These are phyloP conservation scores for Blastobotrys petasosporus DNA, from an alignment of 1,139 yeast genomes.

Conservation along the genomic window DNA sequence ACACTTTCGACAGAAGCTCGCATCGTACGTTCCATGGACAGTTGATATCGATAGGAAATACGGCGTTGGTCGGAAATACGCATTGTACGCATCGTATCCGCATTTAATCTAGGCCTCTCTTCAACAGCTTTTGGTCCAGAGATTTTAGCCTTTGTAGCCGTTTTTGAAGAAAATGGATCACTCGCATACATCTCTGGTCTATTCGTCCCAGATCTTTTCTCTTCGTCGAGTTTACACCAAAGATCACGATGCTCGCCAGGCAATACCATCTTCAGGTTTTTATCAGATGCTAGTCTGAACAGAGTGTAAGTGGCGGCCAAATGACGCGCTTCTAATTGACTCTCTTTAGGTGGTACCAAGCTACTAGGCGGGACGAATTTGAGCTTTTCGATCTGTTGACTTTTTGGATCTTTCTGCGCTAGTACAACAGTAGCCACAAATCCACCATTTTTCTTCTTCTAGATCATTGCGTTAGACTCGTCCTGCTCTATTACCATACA, in stretches of 20 bases:
- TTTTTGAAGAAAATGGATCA: slow-evolving; percentile 63
- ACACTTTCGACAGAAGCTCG: slow-evolving; percentile 29
- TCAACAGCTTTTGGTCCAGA: slow-evolving; percentile 20
- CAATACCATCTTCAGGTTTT: slow-evolving; percentile 78
- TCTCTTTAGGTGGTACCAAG: slow-evolving; percentile 56
- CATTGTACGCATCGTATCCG: slow-evolving; percentile 26
- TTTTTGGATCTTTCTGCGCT: slow-evolving; percentile 74
- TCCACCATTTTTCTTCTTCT: slow-evolving; percentile 45
- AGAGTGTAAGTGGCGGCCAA: slow-evolving; percentile 83
- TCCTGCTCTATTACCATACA: slow-evolving; percentile 32
- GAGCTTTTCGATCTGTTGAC: slow-evolving; percentile 57
- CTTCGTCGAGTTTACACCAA: slow-evolving; percentile 68
- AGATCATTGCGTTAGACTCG: slow-evolving; percentile 1
- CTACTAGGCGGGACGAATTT: slow-evolving; percentile 55
- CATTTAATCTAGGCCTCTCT: slow-evolving; percentile 5
- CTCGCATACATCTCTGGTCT: slow-evolving; percentile 41
- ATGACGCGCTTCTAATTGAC: slow-evolving; percentile 86
- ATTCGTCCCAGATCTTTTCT: slow-evolving; percentile 27
- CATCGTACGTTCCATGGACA: slow-evolving; percentile 32
- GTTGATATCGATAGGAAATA: neutral
- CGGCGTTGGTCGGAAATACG: too few species aligned
- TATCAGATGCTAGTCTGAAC: slow-evolving; percentile 71
- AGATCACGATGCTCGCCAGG: slow-evolving; percentile 75
- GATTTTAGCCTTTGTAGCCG: slow-evolving; percentile 38
- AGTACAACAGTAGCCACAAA: slow-evolving; percentile 55